Evolutionary conservation across 352 stramenopile genomes (phyloP).

Genomic region (Phytophthora brassicae): DNA sequence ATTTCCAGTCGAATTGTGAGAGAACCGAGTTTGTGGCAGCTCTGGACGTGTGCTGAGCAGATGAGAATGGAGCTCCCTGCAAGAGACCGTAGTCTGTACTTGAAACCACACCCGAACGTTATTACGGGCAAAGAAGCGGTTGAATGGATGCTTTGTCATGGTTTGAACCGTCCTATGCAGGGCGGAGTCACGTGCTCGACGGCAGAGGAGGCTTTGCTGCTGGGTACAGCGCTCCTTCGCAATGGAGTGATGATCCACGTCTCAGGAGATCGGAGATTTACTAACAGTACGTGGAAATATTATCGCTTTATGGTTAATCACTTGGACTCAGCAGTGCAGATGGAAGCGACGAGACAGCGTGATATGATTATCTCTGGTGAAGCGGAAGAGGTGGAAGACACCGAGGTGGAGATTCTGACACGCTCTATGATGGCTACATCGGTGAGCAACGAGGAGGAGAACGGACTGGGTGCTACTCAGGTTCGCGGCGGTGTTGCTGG

Average conservation of each 20-base stretch:
- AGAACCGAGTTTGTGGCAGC: conserved; percentile 81
- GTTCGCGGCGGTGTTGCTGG: conserved; percentile 16
- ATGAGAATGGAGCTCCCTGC: conserved; percentile 75
- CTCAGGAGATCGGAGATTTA: conserved; percentile 69
- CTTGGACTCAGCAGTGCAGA: conserved; percentile 50
- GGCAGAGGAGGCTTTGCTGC: conserved; percentile 75
- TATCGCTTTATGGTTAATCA: conserved; percentile 87
- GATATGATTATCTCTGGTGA: conserved; percentile 73
- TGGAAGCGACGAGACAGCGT: conserved; percentile 54
- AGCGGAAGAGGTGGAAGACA: conserved; percentile 76
- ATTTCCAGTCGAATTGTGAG: conserved; percentile 86
- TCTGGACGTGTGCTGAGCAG: conserved; percentile 84
- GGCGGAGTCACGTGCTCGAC: conserved; percentile 86
- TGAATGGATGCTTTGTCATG: conserved; percentile 88
- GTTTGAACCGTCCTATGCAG: conserved; percentile 80
- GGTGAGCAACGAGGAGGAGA: conserved; percentile 65
- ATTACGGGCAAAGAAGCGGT: conserved; percentile 80
- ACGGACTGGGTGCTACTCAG: conserved; percentile 33
- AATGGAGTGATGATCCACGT: conserved; percentile 74
- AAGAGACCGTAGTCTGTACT: conserved; percentile 77
- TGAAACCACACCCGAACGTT: conserved; percentile 79
- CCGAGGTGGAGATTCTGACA: conserved; percentile 59
- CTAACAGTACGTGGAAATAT: conserved; percentile 87
- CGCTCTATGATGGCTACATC: conserved; percentile 63
- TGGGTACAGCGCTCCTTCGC: conserved; percentile 71